Evolutionary conservation across 2,329 filamentous ascomycete species (phyloP).

Genomic region (Penicillium sp.): DNA sequence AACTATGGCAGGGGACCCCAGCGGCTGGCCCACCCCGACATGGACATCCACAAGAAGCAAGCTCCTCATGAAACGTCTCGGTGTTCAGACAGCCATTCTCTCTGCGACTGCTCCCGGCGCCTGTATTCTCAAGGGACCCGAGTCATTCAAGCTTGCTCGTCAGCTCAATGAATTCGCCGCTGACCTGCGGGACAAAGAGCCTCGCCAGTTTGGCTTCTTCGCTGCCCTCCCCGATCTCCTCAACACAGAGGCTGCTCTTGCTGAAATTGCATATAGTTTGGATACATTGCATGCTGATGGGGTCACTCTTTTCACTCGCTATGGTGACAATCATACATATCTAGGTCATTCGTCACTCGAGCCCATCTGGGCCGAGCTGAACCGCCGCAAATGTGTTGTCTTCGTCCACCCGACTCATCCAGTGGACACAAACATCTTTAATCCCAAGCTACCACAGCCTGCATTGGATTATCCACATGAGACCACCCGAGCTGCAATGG

Average conservation of each 20-base stretch:
- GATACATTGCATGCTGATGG: slow-evolving; percentile 41
- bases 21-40: slow-evolving; percentile 21
- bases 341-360: slow-evolving; percentile 46
- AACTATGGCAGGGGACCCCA: slow-evolving; percentile 12
- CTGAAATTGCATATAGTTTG: slow-evolving; percentile 9
- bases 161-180: slow-evolving; percentile 11
- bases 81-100: slow-evolving; percentile 11
- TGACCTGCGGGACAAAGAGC: slow-evolving; percentile 9
- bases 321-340: slow-evolving; percentile 49
- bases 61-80: slow-evolving; percentile 20
- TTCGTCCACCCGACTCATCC: slow-evolving; percentile 51
- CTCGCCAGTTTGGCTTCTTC: slow-evolving; percentile 9
- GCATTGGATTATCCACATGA: slow-evolving; percentile 51
- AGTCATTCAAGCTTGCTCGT: slow-evolving; percentile 1
- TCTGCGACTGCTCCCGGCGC: slow-evolving; percentile 13
- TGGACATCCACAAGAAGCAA: slow-evolving; percentile 16
- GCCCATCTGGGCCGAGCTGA: slow-evolving; percentile 49
- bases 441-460: slow-evolving; percentile 38
- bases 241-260: slow-evolving; percentile 9
- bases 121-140: slow-evolving; percentile 3
- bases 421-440: slow-evolving; percentile 37
- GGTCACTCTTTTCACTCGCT: slow-evolving; percentile 48
- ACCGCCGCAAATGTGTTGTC: slow-evolving; percentile 35
- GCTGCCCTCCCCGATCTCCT: slow-evolving; percentile 9
- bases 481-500: slow-evolving; percentile 46